Evolutionary conservation across 169 alveolate genomes (phyloP), one percentile per base, ranked within the genome.

Genomic region (Cryptosporidium ryanae): DNA sequence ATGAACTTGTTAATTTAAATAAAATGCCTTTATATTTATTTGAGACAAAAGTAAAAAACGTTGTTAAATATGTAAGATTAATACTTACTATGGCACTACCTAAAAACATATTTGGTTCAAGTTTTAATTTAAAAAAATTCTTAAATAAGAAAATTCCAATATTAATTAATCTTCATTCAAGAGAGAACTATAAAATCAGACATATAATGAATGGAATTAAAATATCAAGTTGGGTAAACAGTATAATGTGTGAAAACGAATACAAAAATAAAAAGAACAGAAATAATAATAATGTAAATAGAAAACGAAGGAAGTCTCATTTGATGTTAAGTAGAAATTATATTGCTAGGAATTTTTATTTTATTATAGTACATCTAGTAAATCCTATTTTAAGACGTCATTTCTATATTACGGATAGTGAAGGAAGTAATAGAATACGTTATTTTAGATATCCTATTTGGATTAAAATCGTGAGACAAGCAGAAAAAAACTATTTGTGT

Each of bases 391-490:
- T 76, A 44, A 76, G 87, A 29, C 34, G 87, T 29, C 87, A 76
- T 38, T 76, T 76, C 43, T 76, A 76, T 13, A 70, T 65, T 25
- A 76, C 87, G 8, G 87, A 76, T 17, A 61, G 29, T 43, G 87
- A 76, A 25, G 87, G 87, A 18, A 76, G 87, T 43, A 57, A 43
- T 38, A 57, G 46, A 34, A 34, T 76, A 18, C 27, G 87, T 32
- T 76, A 76, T 76, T 76, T 57, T 32, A 55, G 87, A 23, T 46
- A 76, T 34, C 87, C 87, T 17, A 49, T 61, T 43, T 76, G 87
- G 87, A 76, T 76, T 2, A 76, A 55, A 55, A 76, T 76, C 25
- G 71, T 76, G 32, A 76, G 87, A 55, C 68, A 59, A 29, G 87
- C 87, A 7, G 87, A 76, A 43, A 68, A 68, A 15, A 21, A 64